Evolutionary conservation across 768 basidiomycete species (phyloP), one percentile per base, ranked within the genome.

Genomic region (Psilocybe azurescens): DNA sequence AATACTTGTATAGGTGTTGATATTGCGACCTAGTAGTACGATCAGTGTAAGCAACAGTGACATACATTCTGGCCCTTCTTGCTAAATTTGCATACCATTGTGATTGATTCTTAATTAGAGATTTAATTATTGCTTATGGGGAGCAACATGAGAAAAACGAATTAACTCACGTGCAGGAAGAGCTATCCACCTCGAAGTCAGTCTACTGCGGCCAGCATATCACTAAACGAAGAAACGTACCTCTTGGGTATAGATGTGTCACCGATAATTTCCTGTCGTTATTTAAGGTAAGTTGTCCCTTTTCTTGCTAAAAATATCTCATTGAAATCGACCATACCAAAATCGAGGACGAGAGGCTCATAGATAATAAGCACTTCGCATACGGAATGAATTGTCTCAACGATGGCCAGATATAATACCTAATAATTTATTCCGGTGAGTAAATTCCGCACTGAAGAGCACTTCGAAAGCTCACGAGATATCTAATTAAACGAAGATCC

Each of bases 1-100:
- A 56, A 56, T 13, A 56, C 11, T 18, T 56, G 55, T 5, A 56
- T 56, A 10, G 55, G 55, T 3, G 55, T 56, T 13, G 55, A 56
- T 6, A 56, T 56, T n/a, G 46, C 20, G 13, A 56, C 39, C 55
- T 56, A 36, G 33, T 36, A 36, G 33, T 36, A 36, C 33, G 33
- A 7, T 36, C 33, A 7, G 33, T 11, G 3, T 36, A 36, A 36
- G 33, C 11, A 11, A 36, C 33, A 5, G 33, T 36, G 11, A 11
- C 11, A 7, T 36, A 36, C 6, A 11, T 11, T 11, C 11, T 2
- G 33, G 3, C 33, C 1, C 11, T 36, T 6, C 33, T 36, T 36
- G 6, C 11, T 24, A 24, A 24, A 24, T 24, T 24, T 24, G 2
- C 24, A 24, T 29, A 56, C 55, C 41, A 47, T 56, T 11, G 41